Conservation (phyloP, 2,329 filamentous ascomycete species). For the Cladosporium sp. region DNA sequence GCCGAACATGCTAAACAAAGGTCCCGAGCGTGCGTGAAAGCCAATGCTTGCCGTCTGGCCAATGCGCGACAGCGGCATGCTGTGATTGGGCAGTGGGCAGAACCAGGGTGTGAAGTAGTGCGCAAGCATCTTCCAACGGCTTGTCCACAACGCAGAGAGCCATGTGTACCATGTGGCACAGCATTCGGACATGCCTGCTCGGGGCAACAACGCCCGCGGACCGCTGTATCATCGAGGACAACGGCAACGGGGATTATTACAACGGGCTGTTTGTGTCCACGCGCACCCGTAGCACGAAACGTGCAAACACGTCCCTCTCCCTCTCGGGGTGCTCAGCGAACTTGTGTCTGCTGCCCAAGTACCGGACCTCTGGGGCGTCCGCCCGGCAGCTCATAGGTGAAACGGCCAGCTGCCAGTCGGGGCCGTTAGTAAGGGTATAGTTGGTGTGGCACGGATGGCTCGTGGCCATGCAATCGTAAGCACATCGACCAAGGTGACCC, state of each 20-base stretch:
- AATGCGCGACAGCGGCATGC: neutral
- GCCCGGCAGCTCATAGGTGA: neutral
- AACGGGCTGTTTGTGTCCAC: too few species aligned
- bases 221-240: neutral
- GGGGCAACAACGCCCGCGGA: neutral
- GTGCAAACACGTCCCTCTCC: neutral
- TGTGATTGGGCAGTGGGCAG: neutral
- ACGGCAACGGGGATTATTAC: neutral
- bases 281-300: too few species aligned
- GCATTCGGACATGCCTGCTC: neutral
- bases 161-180: conserved; percentile 12
- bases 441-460: neutral
- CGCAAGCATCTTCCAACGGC: conserved; percentile 1
- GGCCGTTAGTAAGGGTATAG: neutral
- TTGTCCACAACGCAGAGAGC: neutral
- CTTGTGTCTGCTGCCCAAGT: neutral
- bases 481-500: neutral
- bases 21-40: neutral
- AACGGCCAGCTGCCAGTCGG: neutral
- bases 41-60: neutral
- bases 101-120: neutral
- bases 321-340: neutral
- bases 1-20: conserved; percentile 1
- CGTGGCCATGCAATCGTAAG: neutral
- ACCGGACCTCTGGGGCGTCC: neutral